Base-by-base conservation (phyloP, 108 stramenopile species). In the Pseudonitzschia delicatissima region DNA sequence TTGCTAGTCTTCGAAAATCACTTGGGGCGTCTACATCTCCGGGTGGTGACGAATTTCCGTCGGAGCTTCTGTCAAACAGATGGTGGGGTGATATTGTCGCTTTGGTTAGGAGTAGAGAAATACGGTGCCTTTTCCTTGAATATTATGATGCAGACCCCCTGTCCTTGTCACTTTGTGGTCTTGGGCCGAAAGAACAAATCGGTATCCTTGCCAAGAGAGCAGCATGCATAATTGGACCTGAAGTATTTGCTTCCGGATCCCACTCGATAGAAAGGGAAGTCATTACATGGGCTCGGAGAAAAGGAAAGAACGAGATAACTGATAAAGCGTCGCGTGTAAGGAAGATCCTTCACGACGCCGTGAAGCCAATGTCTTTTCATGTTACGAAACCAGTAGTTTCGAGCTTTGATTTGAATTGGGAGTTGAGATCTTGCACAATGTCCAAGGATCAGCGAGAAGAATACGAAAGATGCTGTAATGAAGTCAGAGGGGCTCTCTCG, bases 401-500 rank as follows among this genome's bases (percentile, higher is more conserved):
- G 4, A 28, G 6, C 8, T 42, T 49, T 12, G 33, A 34, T 32
- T 27, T 21, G 2, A 18, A 58, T 3, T 85, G 84, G 85, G 76
- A 87, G 33, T 20, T 80, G 13, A 74, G 69, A 25, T 34, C 40
- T 8, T 90, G 86, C 45, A 37, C 64, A 20, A 72, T 87, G 65
- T 26, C 73, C 26, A 36, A 31, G 8, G 11, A 42, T 13, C 88
- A 90, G 40, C 67, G 74, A 26, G 17, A 20, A 39, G 74, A 68
- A 5, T 90, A 90, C 64, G 71, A 80, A n/a, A 51, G 47, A 21
- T 80, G 77, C 27, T 86, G 84, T 60, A 29, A 39, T 37, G 67
- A 71, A 28, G 50, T 84, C 32, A 52, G 82, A 57, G 81, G 79
- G 21, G 67, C 80, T 15, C 51, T 77, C 31, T 69, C 72, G 25